phyloP scores from a whole-genome alignment of 2,329 filamentous ascomycete species.

The Cercospora sojina region DNA sequence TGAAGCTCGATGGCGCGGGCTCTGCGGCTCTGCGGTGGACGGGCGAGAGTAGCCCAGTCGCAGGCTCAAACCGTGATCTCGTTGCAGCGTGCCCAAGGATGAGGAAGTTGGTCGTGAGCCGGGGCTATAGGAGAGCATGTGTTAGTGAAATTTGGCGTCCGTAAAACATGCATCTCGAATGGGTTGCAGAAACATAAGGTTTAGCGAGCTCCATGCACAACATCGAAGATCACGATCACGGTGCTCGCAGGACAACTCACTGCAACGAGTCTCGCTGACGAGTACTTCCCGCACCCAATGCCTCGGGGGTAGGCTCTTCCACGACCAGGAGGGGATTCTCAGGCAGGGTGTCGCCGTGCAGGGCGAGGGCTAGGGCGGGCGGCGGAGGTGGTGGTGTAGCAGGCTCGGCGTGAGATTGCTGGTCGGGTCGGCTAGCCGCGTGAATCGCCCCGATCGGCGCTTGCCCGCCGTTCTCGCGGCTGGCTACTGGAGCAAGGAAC shows the following conservation, averaged over 20 bases:
- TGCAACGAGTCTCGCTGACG: not conserved
- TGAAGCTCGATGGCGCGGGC: slow-evolving; percentile 26
- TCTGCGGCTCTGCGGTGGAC: not conserved
- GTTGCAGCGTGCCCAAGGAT: slow-evolving; percentile 1
- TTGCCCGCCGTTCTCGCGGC: not conserved
- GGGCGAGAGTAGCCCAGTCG: not conserved
- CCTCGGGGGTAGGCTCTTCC: slow-evolving; percentile 24
- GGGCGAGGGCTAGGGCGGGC: slow-evolving; percentile 11
- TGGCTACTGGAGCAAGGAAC: not conserved
- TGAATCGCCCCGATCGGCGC: not conserved
- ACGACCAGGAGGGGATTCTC: slow-evolving; percentile 18
- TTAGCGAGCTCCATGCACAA: slow-evolving; percentile 20
- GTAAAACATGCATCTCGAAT: not conserved
- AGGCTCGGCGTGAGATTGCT: slow-evolving; percentile 5
- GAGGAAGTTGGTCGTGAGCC: slow-evolving; percentile 6
- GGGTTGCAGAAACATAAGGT: slow-evolving; percentile 9
- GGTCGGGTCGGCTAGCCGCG: not conserved
- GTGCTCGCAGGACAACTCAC: slow-evolving; percentile 7
- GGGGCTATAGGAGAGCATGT: slow-evolving; percentile 8
- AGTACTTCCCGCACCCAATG: not conserved
- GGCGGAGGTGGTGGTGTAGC: slow-evolving; percentile 9
- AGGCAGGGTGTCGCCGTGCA: slow-evolving; percentile 16
- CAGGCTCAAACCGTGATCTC: slow-evolving; percentile 2
- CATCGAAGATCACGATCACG: slow-evolving; percentile 11
- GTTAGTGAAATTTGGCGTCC: not conserved